Base-by-base conservation (phyloP, 345 rosid species). In the Cardiospermum halicacabum region DNA sequence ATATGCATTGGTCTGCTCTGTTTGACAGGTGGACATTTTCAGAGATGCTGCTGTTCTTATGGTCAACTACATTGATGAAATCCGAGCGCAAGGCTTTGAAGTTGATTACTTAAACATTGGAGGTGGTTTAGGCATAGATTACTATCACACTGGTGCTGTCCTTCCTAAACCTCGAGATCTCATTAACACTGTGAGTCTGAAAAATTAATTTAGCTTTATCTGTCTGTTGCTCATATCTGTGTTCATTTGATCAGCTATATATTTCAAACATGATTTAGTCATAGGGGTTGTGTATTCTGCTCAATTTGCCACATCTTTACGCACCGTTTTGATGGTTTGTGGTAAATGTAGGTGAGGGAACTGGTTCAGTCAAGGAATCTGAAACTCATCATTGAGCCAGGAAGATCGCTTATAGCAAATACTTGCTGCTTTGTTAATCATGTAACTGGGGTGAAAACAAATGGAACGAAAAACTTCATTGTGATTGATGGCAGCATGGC, bases 401-500 rank as follows among this genome's bases (percentile, higher is more conserved):
- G 96, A 75, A 91, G 99, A 72, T 91, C 97, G 1, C 81, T 91
- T 30, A 91, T 95, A 74, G 99, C 97, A 68, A 91, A 91, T 74
- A 89, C 97, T 9, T 89, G 97, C 80, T 91, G 97, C 77, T 77
- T 95, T 58, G 96, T 86, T 65, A 95, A 87, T 75, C 91, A 83
- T 32, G 94, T 95, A 15, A 95, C 88, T 22, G 99, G 99, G 27
- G 98, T 95, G 48, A 95, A 95, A 74, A 89, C 94, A 0, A 95
- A 95, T 62, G 98, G 99, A 62, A 84, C 99, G 25, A 95, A 91
- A 74, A 89, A 87, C 67, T 87, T 95, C 65, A 70, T 95, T 26
- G 97, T 95, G 56, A 85, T 91, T 48, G 97, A 95, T 78, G 97
- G 99, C 53, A 95, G 99, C 81, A 94, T 91, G 96, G 91, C 96